Conservation (phyloP, 768 basidiomycete genomes). For the Tremella fuciformis region DNA sequence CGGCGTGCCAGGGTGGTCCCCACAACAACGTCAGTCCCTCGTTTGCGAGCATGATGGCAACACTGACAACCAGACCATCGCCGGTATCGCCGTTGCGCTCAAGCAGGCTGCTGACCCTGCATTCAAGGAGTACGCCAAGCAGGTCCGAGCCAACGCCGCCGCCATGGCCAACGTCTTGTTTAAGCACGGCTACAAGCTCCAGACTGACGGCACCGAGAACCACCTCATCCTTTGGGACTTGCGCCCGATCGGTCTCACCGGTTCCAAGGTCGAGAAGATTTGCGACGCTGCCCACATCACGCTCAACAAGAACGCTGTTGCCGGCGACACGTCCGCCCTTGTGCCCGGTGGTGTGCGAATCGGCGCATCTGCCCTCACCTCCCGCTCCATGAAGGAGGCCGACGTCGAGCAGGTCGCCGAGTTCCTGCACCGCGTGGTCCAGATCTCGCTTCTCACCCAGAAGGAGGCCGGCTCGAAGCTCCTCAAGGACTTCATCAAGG, state of each 20-base stretch:
- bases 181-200: conserved; percentile 85
- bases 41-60: neutral
- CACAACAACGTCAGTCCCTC: conserved; percentile 80
- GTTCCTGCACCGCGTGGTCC: conserved; percentile 91
- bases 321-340: conserved; percentile 91
- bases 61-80: conserved; percentile 68
- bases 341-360: conserved; percentile 96
- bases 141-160: conserved; percentile 84
- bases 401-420: conserved; percentile 82
- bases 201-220: conserved; percentile 95
- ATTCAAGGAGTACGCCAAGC: conserved; percentile 87
- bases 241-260: conserved; percentile 90
- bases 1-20: conserved; percentile 98
- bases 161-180: conserved; percentile 71
- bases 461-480: conserved; percentile 92
- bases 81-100: conserved; percentile 87
- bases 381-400: conserved; percentile 82
- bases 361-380: conserved; percentile 89
- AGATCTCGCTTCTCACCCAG: conserved; percentile 82
- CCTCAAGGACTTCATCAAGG: conserved; percentile 90
- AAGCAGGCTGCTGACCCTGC: conserved; percentile 84
- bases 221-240: conserved; percentile 98
- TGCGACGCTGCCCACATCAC: conserved; percentile 96
- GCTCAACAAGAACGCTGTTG: conserved; percentile 83
- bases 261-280: conserved; percentile 96